Percentiles rank a stretch among this genome's conserved stretches.
Evolutionary conservation across 306 rosid species (phyloP).

Genomic region (Cicer judaicum): DNA sequence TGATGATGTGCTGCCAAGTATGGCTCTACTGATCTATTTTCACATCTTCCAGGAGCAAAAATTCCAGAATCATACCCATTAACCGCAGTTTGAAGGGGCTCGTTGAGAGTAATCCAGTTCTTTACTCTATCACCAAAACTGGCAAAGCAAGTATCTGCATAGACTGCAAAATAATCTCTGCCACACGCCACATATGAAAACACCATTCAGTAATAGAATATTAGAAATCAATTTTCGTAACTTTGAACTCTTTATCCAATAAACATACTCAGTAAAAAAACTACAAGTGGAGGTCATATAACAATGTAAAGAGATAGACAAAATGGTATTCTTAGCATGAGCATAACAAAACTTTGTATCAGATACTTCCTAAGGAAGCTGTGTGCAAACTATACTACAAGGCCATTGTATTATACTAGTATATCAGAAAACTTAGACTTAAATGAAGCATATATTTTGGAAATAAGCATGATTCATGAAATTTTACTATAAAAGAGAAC

Average conservation of each 20-base stretch:
- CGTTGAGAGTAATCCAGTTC: constrained; percentile 85
- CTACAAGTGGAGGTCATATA: background rate
- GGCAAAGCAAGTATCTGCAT: constrained; percentile 88
- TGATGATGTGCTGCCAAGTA: constrained; percentile 87
- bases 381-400: constrained; percentile 11
- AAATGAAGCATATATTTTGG: constrained; percentile 16
- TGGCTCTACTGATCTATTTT: constrained; percentile 65
- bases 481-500: background rate
- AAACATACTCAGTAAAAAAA: background rate
- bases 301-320: background rate
- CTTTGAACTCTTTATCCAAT: background rate
- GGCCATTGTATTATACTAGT: background rate
- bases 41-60: constrained; percentile 87
- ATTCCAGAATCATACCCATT: constrained; percentile 67
- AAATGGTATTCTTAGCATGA: background rate
- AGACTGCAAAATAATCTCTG: constrained; percentile 79
- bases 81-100: constrained; percentile 89
- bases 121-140: constrained; percentile 95
- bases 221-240: constrained; percentile 9
- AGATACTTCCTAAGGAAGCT: constrained; percentile 16
- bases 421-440: background rate
- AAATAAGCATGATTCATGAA: background rate
- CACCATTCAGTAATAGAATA: constrained; percentile 29
- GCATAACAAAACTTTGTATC: constrained; percentile 6
- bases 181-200: constrained; percentile 45